A percentile compares a stretch with the other conserved stretches of the same genome.
These are phyloP conservation scores for Diutina pseudorugosa DNA, from an alignment of 1,139 yeast species.

Conservation along the genomic window DNA sequence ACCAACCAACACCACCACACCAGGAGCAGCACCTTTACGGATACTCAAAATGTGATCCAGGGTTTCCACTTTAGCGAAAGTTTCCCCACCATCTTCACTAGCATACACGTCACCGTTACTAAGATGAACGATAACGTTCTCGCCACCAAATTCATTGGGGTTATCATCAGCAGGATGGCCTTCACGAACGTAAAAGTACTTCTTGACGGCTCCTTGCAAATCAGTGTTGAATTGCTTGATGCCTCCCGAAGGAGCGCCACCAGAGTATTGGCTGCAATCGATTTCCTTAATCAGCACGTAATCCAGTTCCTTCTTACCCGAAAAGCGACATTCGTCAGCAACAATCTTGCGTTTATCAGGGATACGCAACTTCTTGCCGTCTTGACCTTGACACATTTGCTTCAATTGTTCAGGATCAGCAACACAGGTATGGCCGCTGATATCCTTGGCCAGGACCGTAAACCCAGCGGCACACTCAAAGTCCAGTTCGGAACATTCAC, in stretches of 20 bases:
- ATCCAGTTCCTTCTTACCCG: not conserved
- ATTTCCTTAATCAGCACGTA: conserved; percentile 8
- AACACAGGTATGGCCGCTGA: conserved; percentile 33
- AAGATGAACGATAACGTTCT: conserved; percentile 61
- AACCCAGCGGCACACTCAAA: conserved; percentile 67
- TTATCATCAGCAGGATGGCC: conserved; percentile 25
- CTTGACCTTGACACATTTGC: conserved; percentile 15
- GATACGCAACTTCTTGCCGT: conserved; percentile 14
- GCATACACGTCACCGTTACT: conserved; percentile 38
- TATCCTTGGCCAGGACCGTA: conserved; percentile 18
- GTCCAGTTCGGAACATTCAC: conserved; percentile 55
- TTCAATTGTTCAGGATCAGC: conserved; percentile 29
- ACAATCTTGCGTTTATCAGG: conserved; percentile 31
- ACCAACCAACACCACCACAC: conserved; percentile 52
- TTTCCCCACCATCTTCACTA: conserved; percentile 70
- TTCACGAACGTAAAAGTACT: conserved; percentile 46
- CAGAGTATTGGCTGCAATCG: conserved; percentile 22
- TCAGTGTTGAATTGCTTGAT: conserved; percentile 18
- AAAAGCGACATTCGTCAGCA: conserved; percentile 36
- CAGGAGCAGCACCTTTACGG: conserved; percentile 50
- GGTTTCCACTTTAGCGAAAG: conserved; percentile 37
- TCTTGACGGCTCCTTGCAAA: conserved; percentile 34
- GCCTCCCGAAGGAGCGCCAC: conserved; percentile 7
- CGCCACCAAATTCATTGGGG: conserved; percentile 26
- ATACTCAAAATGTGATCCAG: conserved; percentile 41